A percentile compares a stretch with the other conserved stretches of the same genome.
phyloP scores from a whole-genome alignment of 257 asterid genomes.

The Primulina tabacum region DNA sequence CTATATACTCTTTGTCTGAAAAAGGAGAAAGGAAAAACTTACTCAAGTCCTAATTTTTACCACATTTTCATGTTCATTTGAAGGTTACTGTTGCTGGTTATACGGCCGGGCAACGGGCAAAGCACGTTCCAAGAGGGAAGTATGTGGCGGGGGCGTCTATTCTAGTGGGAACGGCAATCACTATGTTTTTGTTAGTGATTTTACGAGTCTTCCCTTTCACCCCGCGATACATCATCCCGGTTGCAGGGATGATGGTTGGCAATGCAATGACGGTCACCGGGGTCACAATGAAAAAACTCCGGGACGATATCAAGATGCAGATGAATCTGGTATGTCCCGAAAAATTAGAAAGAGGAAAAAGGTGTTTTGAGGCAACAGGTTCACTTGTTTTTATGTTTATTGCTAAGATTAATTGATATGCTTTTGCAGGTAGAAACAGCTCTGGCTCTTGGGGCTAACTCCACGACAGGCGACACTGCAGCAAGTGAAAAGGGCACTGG shows the following conservation, averaged over 20 bases:
- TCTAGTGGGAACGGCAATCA: constrained; percentile 63
- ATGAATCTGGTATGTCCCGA: constrained; percentile 42
- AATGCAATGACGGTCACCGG: constrained; percentile 95
- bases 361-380: too few relatives aligned
- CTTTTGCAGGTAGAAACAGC: constrained; percentile 80
- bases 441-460: constrained; percentile 86
- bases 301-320: constrained; percentile 88
- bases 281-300: constrained; percentile 84
- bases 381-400: not conserved
- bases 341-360: not conserved
- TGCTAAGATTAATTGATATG: not conserved
- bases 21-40: too few relatives aligned
- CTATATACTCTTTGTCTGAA: too few relatives aligned
- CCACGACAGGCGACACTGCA: constrained; percentile 83
- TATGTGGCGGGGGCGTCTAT: constrained; percentile 80
- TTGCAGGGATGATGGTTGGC: constrained; percentile 96
- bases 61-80: not conserved
- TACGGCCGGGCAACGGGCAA: constrained; percentile 92
- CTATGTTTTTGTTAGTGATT: constrained; percentile 56
- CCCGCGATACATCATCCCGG: constrained; percentile 80
- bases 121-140: constrained; percentile 81
- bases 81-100: constrained; percentile 80
- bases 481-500: constrained; percentile 83
- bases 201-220: constrained; percentile 81
- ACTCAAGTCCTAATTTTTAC: not conserved